phyloP scores from a whole-genome alignment of 2,329 filamentous ascomycete species.

The Lomentospora prolificans region DNA sequence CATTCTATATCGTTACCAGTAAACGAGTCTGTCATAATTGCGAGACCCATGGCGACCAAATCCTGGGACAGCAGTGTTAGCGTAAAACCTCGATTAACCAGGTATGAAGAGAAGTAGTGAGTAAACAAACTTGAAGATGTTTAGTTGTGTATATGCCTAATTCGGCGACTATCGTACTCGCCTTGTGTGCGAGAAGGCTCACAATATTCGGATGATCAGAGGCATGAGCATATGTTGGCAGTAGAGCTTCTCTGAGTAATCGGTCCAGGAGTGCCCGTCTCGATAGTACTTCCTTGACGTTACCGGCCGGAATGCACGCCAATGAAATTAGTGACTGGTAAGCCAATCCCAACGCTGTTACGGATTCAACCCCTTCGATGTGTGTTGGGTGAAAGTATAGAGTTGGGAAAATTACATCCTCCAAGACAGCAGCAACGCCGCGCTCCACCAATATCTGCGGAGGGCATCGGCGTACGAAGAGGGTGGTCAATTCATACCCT shows the following conservation, averaged over 20 bases:
- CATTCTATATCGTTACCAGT: constrained; percentile 42
- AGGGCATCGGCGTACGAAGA: constrained; percentile 47
- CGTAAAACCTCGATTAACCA: not conserved
- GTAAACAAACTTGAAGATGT: constrained; percentile 50
- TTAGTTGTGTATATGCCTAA: constrained; percentile 56
- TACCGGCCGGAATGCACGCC: constrained; percentile 26
- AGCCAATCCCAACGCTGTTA: constrained; percentile 51
- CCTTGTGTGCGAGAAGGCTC: constrained; percentile 42
- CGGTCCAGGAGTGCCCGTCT: constrained; percentile 38
- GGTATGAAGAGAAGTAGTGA: not conserved
- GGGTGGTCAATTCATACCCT: constrained; percentile 44
- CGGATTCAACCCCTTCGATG: constrained; percentile 63
- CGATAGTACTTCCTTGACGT: constrained; percentile 17
- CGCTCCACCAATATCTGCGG: constrained; percentile 44
- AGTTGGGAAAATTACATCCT: constrained; percentile 59
- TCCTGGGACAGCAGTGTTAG: constrained; percentile 31
- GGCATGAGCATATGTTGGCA: constrained; percentile 47
- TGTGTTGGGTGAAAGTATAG: constrained; percentile 69
- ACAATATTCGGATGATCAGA: constrained; percentile 49
- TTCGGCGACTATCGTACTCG: constrained; percentile 37
- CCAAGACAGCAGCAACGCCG: constrained; percentile 58
- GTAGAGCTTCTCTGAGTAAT: constrained; percentile 44
- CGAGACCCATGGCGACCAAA: constrained; percentile 56
- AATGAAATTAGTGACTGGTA: constrained; percentile 60
- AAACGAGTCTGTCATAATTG: constrained; percentile 61